phyloP scores from a whole-genome alignment of 345 rosid species.

The Nephelium lappaceum region DNA sequence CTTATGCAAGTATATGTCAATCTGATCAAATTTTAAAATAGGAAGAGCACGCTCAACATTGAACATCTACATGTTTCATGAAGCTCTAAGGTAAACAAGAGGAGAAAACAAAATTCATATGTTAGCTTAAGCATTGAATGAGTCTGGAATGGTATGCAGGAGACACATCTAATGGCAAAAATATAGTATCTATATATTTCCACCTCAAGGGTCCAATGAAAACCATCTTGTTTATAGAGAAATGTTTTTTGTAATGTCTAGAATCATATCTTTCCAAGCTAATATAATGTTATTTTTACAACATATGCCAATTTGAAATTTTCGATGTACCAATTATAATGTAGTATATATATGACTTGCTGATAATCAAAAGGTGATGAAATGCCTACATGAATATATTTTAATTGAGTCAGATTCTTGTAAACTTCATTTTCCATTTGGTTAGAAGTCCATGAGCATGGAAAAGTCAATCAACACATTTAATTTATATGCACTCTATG shows the following conservation, averaged over 20 bases:
- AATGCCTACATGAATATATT: neutral
- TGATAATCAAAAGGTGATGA: neutral
- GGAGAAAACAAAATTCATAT: neutral
- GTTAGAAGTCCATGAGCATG: neutral
- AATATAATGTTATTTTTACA: no score
- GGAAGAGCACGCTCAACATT: no score
- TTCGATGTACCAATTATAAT: neutral
- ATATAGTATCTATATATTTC: no score
- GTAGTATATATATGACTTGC: neutral
- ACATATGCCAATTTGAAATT: neutral
- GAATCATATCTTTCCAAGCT: neutral
- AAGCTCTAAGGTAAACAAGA: neutral
- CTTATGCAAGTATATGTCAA: neutral
- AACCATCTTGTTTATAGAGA: neutral
- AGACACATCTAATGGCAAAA: neutral
- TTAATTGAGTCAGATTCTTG: neutral
- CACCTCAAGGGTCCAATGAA: neutral
- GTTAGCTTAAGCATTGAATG: neutral
- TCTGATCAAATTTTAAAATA: no score
- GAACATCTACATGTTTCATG: neutral
- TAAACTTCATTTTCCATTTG: neutral
- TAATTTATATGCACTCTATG: neutral
- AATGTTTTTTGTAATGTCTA: neutral
- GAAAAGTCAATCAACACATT: neutral
- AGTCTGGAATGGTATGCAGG: neutral